phyloP scores from a whole-genome alignment of 768 basidiomycete genomes.

The Cubamyces sp. region DNA sequence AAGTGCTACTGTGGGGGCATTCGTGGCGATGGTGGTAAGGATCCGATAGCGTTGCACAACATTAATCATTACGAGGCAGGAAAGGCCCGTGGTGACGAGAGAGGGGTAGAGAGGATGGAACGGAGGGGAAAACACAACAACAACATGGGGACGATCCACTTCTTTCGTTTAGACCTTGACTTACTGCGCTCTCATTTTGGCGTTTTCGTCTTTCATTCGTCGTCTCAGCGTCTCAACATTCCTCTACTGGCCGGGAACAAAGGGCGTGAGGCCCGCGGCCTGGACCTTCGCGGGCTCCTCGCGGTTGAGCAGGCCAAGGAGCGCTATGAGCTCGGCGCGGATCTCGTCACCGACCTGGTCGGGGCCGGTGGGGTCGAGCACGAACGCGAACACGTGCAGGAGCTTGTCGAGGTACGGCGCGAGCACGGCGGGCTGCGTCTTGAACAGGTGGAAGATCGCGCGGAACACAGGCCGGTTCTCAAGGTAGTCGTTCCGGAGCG shows the following conservation, averaged over 20 bases:
- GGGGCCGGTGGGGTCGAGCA: conserved; percentile 72
- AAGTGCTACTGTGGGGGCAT: background rate
- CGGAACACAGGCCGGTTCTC: conserved; percentile 92
- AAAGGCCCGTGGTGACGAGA: conserved; percentile 6
- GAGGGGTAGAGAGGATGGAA: background rate
- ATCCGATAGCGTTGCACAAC: conserved; percentile 23
- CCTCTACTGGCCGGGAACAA: conserved; percentile 40
- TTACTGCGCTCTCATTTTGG: background rate
- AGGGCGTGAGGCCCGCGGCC: conserved; percentile 69
- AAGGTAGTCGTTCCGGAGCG: conserved; percentile 83
- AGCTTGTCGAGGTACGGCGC: conserved; percentile 79
- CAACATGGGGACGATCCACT: conserved; percentile 2
- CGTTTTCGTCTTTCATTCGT: background rate
- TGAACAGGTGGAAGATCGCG: conserved; percentile 87
- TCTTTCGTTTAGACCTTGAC: background rate
- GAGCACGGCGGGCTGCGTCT: conserved; percentile 69
- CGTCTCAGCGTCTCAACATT: background rate
- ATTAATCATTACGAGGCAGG: conserved; percentile 15
- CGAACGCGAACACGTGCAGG: conserved; percentile 77
- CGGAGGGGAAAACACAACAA: conserved; percentile 5
- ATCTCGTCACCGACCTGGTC: conserved; percentile 86
- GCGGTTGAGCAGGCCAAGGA: conserved; percentile 71
- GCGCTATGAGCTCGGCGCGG: conserved; percentile 71
- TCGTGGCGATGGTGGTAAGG: background rate
- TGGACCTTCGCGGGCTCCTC: conserved; percentile 81